Evolutionary conservation across 495 filamentous ascomycete species (phyloP).

Genomic region (Hamigera avellanea): DNA sequence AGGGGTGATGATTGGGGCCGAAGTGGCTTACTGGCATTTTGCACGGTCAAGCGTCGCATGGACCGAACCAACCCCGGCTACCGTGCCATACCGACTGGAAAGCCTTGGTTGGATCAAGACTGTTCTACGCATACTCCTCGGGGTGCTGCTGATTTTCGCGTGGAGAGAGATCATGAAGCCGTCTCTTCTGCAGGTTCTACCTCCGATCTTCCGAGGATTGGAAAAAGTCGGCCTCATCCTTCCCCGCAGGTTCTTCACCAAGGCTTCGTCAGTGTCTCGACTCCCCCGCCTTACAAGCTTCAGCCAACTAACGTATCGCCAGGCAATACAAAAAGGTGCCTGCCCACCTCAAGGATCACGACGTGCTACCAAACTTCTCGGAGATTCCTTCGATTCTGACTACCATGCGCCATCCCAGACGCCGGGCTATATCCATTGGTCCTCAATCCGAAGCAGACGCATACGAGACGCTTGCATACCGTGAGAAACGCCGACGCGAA

Average conservation of each 20-base stretch:
- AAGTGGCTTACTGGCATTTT: constrained; percentile 73
- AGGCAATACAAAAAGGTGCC: constrained; percentile 83
- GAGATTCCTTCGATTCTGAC: constrained; percentile 71
- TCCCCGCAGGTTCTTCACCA: constrained; percentile 79
- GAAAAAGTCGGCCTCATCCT: constrained; percentile 67
- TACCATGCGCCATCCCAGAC: constrained; percentile 66
- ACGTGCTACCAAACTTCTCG: constrained; percentile 72
- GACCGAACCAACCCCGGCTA: constrained; percentile 45
- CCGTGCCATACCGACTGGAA: constrained; percentile 52
- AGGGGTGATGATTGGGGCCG: constrained; percentile 72
- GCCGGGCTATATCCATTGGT: constrained; percentile 78
- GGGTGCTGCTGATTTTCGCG: constrained; percentile 70
- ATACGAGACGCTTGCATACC: constrained; percentile 90
- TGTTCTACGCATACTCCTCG: constrained; percentile 55
- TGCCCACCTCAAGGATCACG: constrained; percentile 63
- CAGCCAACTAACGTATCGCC: constrained; percentile 1
- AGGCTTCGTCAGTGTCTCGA: constrained; percentile 59
- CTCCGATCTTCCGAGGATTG: constrained; percentile 76
- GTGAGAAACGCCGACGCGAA: constrained; percentile 69
- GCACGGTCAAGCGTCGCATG: constrained; percentile 42
- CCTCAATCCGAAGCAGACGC: constrained; percentile 94
- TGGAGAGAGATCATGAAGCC: constrained; percentile 89
- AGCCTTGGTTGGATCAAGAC: constrained; percentile 50
- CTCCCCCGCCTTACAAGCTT: not conserved
- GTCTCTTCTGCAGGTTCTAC: constrained; percentile 59